These are phyloP conservation scores for Beta lomatogona DNA, from an alignment of 179 eudicot genomes.

Conservation along the genomic window DNA sequence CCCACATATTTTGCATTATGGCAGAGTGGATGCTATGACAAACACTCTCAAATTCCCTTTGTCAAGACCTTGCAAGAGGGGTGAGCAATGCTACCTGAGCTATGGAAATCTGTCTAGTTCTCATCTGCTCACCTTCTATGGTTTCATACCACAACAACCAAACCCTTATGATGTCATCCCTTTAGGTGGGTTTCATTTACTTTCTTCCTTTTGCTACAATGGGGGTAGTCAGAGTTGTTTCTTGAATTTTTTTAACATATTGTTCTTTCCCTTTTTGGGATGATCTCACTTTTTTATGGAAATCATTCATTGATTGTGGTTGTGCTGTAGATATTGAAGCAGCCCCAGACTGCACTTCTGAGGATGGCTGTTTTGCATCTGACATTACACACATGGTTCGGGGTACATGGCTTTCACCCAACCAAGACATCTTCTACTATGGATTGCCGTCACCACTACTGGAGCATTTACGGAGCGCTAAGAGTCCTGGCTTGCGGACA, in stretches of 20 bases:
- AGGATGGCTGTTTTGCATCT: conserved; percentile 30
- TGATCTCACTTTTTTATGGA: neutral
- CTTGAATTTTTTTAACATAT: neutral
- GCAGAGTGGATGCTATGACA: conserved; percentile 69
- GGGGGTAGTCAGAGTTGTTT: neutral
- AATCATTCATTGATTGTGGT: neutral
- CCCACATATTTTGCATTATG: conserved; percentile 84
- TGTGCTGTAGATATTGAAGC: conserved; percentile 51
- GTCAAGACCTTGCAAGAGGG: conserved; percentile 76
- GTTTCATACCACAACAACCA: conserved; percentile 69
- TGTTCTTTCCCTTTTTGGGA: neutral
- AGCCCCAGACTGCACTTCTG: conserved; percentile 33
- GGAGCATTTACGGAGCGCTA: conserved; percentile 57
- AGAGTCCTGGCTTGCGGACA: conserved; percentile 32
- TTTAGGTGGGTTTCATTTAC: conserved; percentile 51
- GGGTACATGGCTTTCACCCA: conserved; percentile 80
- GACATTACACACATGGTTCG: conserved; percentile 79
- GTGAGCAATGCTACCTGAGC: conserved; percentile 87
- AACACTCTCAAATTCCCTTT: conserved; percentile 72
- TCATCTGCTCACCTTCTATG: conserved; percentile 89
- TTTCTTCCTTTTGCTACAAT: neutral
- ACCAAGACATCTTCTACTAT: conserved; percentile 63
- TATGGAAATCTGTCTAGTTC: conserved; percentile 86
- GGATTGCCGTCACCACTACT: conserved; percentile 83
- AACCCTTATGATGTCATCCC: conserved; percentile 85